phyloP scores from a whole-genome alignment of 2,329 filamentous ascomycete species.

The Elsinoe ampelina region DNA sequence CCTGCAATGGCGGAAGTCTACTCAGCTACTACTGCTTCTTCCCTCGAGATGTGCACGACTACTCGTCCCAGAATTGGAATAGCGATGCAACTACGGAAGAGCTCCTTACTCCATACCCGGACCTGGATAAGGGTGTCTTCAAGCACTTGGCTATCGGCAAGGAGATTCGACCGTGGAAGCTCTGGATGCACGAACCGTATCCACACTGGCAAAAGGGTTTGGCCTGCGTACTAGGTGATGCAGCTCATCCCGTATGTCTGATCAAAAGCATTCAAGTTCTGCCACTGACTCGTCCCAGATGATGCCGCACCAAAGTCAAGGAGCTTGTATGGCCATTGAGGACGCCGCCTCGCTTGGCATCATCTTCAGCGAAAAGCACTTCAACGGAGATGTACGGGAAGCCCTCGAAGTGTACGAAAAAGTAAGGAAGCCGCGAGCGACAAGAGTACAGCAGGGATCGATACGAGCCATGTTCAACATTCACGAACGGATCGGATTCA shows the following conservation, averaged over 20 bases:
- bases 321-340: slow-evolving; percentile 60
- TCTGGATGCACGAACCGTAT: slow-evolving; percentile 58
- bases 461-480: slow-evolving; percentile 11
- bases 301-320: slow-evolving; percentile 62
- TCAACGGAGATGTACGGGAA: slow-evolving; percentile 28
- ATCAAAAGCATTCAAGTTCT: neutral
- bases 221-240: slow-evolving; percentile 55
- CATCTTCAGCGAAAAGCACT: slow-evolving; percentile 44
- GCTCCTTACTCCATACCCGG: slow-evolving; percentile 50
- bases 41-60: slow-evolving; percentile 51
- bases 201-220: slow-evolving; percentile 44
- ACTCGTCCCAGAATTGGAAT: slow-evolving; percentile 52
- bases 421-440: slow-evolving; percentile 28
- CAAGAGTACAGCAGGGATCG: slow-evolving; percentile 29
- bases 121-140: slow-evolving; percentile 50
- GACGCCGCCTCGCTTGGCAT: slow-evolving; percentile 56
- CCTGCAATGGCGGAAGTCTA: slow-evolving; percentile 56
- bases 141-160: slow-evolving; percentile 50
- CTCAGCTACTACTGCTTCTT: slow-evolving; percentile 66
- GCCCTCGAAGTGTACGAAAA: slow-evolving; percentile 29
- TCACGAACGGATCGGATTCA: slow-evolving; percentile 44
- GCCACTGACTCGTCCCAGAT: slow-evolving; percentile 32
- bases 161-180: slow-evolving; percentile 56
- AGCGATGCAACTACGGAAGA: slow-evolving; percentile 30
- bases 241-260: slow-evolving; percentile 50